A percentile compares a stretch with the other conserved stretches of the same genome.
phyloP scores from a whole-genome alignment of 2,329 filamentous ascomycete species.

The Atkinsonella hypoxylon region DNA sequence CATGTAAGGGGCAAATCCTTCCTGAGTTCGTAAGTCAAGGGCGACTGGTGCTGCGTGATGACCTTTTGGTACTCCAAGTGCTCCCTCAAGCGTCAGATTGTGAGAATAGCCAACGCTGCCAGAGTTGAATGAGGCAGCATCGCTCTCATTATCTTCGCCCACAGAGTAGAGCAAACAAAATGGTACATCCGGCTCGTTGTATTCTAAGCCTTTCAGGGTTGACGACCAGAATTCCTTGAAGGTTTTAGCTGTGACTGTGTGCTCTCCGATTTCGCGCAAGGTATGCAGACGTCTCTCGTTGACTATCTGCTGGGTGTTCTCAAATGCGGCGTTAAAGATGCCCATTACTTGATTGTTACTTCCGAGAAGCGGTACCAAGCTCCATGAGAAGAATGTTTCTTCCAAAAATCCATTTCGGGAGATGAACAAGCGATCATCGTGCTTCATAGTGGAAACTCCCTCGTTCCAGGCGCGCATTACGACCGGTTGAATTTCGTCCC shows the following conservation, averaged over 20 bases:
- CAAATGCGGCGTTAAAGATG: constrained; percentile 67
- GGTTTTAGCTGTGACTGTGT: constrained; percentile 57
- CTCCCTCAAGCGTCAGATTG: constrained; percentile 38
- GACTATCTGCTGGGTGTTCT: constrained; percentile 66
- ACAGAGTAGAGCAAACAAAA: constrained; percentile 40
- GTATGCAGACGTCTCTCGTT: constrained; percentile 69
- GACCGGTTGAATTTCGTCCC: constrained; percentile 55
- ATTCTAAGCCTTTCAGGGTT: constrained; percentile 54
- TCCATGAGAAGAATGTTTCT: constrained; percentile 74
- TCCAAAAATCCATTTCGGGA: constrained; percentile 56
- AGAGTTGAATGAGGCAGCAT: constrained; percentile 46
- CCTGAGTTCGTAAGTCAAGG: constrained; percentile 24
- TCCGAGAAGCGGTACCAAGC: constrained; percentile 64
- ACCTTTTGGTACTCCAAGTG: constrained; percentile 30
- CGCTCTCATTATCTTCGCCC: constrained; percentile 24
- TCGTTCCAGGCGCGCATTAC: constrained; percentile 54
- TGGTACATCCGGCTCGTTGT: constrained; percentile 51
- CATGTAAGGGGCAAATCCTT: constrained; percentile 27
- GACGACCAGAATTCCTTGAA: constrained; percentile 61
- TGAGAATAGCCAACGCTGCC: constrained; percentile 49
- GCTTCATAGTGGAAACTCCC: constrained; percentile 70
- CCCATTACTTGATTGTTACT: constrained; percentile 61
- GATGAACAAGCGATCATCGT: constrained; percentile 66
- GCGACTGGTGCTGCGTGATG: constrained; percentile 29
- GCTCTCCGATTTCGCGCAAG: constrained; percentile 62